Conservation (phyloP, 305 asterid genomes). For the Solanum hybrid region DNA sequence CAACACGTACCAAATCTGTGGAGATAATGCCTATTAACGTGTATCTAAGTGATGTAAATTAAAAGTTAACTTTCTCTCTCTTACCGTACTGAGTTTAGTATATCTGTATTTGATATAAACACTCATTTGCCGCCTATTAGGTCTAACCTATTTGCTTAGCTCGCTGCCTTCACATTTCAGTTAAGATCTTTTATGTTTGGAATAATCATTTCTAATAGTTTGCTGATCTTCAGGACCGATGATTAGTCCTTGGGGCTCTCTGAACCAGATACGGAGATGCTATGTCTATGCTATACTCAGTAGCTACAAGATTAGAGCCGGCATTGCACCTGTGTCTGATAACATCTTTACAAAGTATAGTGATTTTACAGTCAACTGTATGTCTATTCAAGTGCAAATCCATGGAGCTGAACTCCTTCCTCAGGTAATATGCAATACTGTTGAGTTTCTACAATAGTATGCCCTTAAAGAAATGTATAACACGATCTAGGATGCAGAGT, state of each 20-base stretch:
- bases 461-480: neutral
- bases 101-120: neutral
- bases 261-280: neutral
- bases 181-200: neutral
- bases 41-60: neutral
- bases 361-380: neutral
- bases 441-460: neutral
- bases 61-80: neutral
- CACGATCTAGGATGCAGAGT: neutral
- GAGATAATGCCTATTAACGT: neutral
- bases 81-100: neutral
- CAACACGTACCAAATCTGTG: neutral
- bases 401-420: neutral
- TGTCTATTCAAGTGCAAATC: neutral
- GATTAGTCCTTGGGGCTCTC: neutral
- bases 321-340: neutral
- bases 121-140: neutral
- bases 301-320: neutral
- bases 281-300: neutral
- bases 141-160: neutral
- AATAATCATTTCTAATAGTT: neutral
- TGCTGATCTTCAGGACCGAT: neutral
- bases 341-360: neutral
- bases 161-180: neutral
- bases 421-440: neutral